Conservation (phyloP, 768 basidiomycete species). For the Aureoboletus auriporus region DNA sequence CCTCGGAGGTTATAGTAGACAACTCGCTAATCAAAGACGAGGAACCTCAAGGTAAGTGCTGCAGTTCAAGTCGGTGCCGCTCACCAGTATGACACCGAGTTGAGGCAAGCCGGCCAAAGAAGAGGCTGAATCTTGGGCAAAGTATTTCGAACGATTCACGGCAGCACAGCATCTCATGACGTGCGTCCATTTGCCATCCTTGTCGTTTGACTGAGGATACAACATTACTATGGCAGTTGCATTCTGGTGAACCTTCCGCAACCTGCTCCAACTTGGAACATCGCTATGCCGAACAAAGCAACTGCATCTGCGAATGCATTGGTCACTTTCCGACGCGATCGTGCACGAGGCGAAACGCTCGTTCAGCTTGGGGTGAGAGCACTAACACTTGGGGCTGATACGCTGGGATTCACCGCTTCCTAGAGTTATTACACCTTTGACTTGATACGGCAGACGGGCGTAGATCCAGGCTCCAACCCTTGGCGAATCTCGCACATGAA, state of each 20-base stretch:
- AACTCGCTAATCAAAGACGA: constrained; percentile 19
- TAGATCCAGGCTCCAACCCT: constrained; percentile 15
- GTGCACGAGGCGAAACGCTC: constrained; percentile 19
- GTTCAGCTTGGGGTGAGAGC: constrained; percentile 23
- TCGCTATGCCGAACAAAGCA: constrained; percentile 16
- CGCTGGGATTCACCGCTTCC: background rate
- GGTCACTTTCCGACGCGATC: constrained; percentile 22
- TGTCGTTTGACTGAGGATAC: background rate
- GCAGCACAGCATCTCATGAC: constrained; percentile 23
- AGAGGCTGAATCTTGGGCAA: constrained; percentile 20
- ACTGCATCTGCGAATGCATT: constrained; percentile 23
- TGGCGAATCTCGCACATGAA: constrained; percentile 26
- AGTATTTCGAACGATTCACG: constrained; percentile 19
- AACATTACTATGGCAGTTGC: constrained; percentile 7
- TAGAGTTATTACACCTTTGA: constrained; percentile 26
- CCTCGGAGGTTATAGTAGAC: constrained; percentile 19
- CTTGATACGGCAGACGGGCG: constrained; percentile 12
- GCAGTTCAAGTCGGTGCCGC: background rate
- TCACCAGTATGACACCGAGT: constrained; percentile 3
- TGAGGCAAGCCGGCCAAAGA: constrained; percentile 14
- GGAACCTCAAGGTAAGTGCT: constrained; percentile 13
- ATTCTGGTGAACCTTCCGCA: constrained; percentile 26
- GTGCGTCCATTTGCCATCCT: constrained; percentile 6
- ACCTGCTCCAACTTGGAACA: constrained; percentile 17
- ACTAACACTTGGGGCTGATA: background rate